Evolutionary conservation across 2,329 filamentous ascomycete species (phyloP).

Genomic region (Pseudogymnoascus pannorum): DNA sequence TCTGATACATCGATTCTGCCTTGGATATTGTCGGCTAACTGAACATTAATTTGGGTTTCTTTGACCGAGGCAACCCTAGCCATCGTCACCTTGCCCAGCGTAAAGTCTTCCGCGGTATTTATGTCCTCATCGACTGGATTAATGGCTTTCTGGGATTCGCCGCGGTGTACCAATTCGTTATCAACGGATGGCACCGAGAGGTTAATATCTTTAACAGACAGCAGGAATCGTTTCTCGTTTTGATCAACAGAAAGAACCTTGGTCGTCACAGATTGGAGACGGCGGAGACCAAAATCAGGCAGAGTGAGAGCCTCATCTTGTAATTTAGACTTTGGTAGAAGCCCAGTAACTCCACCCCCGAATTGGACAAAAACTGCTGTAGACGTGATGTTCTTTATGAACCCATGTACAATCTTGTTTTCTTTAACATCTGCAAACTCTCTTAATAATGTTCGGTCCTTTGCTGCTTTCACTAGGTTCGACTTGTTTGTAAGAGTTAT

Average conservation of each 20-base stretch:
- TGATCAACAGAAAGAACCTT: conserved; percentile 67
- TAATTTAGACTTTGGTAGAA: conserved; percentile 74
- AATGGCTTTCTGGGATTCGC: conserved; percentile 35
- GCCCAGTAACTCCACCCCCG: conserved; percentile 64
- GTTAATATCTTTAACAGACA: conserved; percentile 50
- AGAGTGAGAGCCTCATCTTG: conserved; percentile 59
- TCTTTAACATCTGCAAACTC: conserved; percentile 64
- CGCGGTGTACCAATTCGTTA: conserved; percentile 27
- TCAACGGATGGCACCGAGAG: background rate
- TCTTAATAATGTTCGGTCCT: conserved; percentile 63
- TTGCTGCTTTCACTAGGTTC: conserved; percentile 68
- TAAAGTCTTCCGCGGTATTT: conserved; percentile 62
- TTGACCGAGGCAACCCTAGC: conserved; percentile 79
- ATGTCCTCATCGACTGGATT: conserved; percentile 61
- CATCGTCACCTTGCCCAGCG: conserved; percentile 64
- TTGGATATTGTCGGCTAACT: conserved; percentile 77
- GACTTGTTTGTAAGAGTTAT: conserved; percentile 77
- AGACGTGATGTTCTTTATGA: conserved; percentile 75
- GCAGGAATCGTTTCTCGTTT: conserved; percentile 60
- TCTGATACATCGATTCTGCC: conserved; percentile 93
- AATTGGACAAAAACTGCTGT: conserved; percentile 88
- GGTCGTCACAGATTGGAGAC: conserved; percentile 66
- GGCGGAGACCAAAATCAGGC: conserved; percentile 71
- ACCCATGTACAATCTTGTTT: conserved; percentile 64
- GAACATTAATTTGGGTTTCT: conserved; percentile 86